Base-by-base conservation (phyloP, 2,329 filamentous ascomycete genomes). In the Salinomyces thailandicus region DNA sequence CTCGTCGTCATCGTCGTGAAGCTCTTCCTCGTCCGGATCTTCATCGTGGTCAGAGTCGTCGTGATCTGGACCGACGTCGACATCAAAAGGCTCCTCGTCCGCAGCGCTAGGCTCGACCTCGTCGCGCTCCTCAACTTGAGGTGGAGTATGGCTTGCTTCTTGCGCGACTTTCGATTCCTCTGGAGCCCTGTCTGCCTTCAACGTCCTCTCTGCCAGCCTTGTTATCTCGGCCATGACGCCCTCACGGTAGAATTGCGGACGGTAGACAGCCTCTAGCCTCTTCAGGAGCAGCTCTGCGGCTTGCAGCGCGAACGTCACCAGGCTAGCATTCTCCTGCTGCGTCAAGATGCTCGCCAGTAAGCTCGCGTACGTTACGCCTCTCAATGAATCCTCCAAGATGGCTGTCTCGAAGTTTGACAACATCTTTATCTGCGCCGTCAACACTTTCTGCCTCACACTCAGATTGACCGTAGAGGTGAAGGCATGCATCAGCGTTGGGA, bases 381-480 rank as follows among this genome's bases (percentile, higher is more conserved):
- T 81, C 18, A 98, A 64, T 6, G 89, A 82, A 50, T 95, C 89
- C 43, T 85, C 73, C 3, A 98, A 72, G 34, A 98, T 85, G 24
- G 73, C 70, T 29, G 77, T 78, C 49, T 95, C 85, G n/a, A 98
- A 65, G 47, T 95, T 94, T 9, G 86, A 94, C 7, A 98, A 72
- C 85, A 98, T 96, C 64, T 96, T 96, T 30, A 96, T 67, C 54
- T 98, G 91, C n/a, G 89, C 91, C 14, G 78, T 85, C 20, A 98
- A 71, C 2, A 98, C 91, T 62, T 94, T 95, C 56, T 96, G 85
- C 15, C 93, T 81, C 27, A 98, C 91, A 38, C 77, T 85, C 12
- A 96, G 66, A 54, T 98, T 98, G 45, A 98, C 89, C 0, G 91
- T 98, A 60, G 91, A 96, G 8, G 91, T 95, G 55, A 93, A 98